phyloP scores from a whole-genome alignment of 257 asterid genomes.

The Solanum etuberosum region DNA sequence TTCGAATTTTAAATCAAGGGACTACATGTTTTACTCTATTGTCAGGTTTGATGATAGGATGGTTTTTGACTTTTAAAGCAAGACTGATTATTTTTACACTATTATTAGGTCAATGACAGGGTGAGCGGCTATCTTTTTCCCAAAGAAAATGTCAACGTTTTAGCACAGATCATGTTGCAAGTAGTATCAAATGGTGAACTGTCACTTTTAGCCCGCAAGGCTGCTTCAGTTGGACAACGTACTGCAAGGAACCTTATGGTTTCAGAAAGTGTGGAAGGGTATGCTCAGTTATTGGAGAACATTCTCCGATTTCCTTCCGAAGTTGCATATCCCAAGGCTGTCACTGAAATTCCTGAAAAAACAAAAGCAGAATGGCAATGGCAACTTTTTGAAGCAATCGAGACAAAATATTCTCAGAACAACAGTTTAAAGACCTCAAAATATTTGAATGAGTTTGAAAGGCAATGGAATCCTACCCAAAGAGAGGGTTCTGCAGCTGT shows the following conservation, averaged over 20 bases:
- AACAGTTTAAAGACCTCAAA: conserved; percentile 4
- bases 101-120: conserved; percentile 56
- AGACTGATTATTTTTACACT: conserved; percentile 13
- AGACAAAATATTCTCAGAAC: conserved; percentile 7
- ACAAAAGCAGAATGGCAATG: conserved; percentile 70
- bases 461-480: conserved; percentile 35
- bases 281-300: conserved; percentile 59
- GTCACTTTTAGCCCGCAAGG: conserved; percentile 48
- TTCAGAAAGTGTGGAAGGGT: conserved; percentile 68
- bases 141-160: conserved; percentile 32
- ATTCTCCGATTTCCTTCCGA: conserved; percentile 73
- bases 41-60: not conserved
- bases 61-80: conserved; percentile 2
- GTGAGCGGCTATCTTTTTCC: conserved; percentile 73
- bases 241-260: conserved; percentile 76
- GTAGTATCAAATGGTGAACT: conserved; percentile 64
- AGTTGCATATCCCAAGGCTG: conserved; percentile 38
- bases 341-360: conserved; percentile 37
- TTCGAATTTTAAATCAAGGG: not conserved
- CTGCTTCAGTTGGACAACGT: conserved; percentile 52
- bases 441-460: conserved; percentile 39
- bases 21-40: not conserved
- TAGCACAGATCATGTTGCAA: conserved; percentile 50
- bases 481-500: conserved; percentile 24
- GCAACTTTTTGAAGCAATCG: conserved; percentile 41